Conservation (phyloP, 768 basidiomycete species). For the Suillus bovinus region DNA sequence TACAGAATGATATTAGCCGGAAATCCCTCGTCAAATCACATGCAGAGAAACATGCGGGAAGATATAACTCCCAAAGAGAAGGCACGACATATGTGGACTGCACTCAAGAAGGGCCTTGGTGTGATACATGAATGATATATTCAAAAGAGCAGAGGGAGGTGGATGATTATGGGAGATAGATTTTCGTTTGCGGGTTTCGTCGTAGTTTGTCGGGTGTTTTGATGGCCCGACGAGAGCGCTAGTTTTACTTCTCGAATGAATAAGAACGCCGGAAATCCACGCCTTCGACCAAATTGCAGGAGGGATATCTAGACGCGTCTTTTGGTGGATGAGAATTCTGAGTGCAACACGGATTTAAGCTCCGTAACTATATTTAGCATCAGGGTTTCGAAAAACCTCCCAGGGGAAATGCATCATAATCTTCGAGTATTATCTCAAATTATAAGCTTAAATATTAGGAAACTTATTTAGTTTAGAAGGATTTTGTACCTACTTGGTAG, state of each 20-base stretch:
- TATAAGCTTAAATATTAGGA: no score
- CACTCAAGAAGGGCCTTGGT: not conserved
- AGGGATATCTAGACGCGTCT: not conserved
- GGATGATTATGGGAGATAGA: slow-evolving; percentile 4
- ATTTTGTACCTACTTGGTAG: no score
- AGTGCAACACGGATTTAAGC: slow-evolving; percentile 17
- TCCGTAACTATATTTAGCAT: no score
- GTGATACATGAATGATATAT: not conserved
- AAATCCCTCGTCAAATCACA: not conserved
- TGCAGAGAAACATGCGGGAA: not conserved
- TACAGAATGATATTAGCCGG: not conserved
- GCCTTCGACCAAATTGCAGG: not conserved
- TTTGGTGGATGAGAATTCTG: slow-evolving; percentile 23
- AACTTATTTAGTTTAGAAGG: no score
- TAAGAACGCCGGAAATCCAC: not conserved
- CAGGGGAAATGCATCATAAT: no score
- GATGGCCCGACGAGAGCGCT: not conserved
- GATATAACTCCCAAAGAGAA: not conserved
- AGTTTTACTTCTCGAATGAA: not conserved
- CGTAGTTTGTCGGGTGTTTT: not conserved
- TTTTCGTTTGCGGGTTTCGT: slow-evolving; percentile 2
- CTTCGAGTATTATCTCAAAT: no score
- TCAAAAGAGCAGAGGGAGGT: slow-evolving; percentile 4
- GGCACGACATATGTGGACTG: not conserved
- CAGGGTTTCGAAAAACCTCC: no score